phyloP scores from a whole-genome alignment of 1,139 yeast species.

The Debaryomyces robertsiae region DNA sequence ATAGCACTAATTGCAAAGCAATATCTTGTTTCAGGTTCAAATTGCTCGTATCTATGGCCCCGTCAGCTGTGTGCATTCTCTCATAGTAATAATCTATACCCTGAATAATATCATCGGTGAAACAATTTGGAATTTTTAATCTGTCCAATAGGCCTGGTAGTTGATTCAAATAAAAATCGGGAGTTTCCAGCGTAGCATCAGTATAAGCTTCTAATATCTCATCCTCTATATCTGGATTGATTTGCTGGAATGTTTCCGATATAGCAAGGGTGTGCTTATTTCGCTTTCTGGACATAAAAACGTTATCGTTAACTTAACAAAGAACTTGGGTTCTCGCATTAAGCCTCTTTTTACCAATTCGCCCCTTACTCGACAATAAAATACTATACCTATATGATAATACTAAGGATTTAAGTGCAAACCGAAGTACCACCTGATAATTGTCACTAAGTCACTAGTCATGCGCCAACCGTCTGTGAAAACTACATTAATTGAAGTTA shows the following conservation, averaged over 20 bases:
- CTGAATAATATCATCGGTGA: conserved; percentile 33
- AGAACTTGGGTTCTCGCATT: too few species aligned
- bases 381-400: too few species aligned
- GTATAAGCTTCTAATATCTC: conserved; percentile 38
- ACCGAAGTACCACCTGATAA: too few species aligned
- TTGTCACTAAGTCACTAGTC: neutral
- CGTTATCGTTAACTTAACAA: neutral
- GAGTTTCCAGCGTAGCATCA: conserved; percentile 24
- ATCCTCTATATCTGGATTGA: conserved; percentile 29
- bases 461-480: conserved; percentile 32
- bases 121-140: conserved; percentile 36
- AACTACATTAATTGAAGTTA: conserved; percentile 47
- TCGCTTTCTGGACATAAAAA: conserved; percentile 3
- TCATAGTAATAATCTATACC: conserved; percentile 41
- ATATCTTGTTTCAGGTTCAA: conserved; percentile 26
- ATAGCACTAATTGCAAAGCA: conserved; percentile 30
- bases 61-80: conserved; percentile 18
- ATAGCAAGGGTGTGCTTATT: neutral
- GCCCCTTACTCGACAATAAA: too few species aligned
- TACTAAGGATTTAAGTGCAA: too few species aligned
- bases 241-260: conserved; percentile 17
- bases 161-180: conserved; percentile 34
- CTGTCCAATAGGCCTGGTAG: conserved; percentile 28
- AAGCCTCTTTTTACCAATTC: too few species aligned
- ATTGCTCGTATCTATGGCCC: conserved; percentile 12